phyloP scores from a whole-genome alignment of 106 monocot genomes.

The Phalaenopsis aphrodite region DNA sequence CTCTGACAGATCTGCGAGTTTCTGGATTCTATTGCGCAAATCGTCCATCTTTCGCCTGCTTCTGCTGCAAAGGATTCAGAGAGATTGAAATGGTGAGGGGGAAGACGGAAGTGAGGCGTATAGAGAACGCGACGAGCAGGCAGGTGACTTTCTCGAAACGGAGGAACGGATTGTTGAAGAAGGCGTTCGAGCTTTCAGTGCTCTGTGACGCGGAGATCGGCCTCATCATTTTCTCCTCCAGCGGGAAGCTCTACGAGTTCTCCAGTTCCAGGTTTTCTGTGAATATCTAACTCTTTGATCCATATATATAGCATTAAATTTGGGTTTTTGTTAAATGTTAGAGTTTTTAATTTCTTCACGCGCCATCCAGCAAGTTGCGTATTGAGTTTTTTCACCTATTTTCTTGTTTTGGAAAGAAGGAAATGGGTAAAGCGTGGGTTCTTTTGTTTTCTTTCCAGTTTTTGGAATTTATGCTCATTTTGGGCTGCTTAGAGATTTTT shows the following conservation, averaged over 20 bases:
- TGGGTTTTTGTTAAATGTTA: neutral
- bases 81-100: conserved; percentile 12
- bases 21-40: neutral
- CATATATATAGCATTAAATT: neutral
- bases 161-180: conserved; percentile 13
- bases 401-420: neutral
- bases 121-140: conserved; percentile 14
- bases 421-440: neutral
- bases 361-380: neutral
- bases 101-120: conserved; percentile 9
- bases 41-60: neutral
- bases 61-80: neutral
- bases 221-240: conserved; percentile 12
- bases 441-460: neutral
- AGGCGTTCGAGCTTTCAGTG: conserved; percentile 18
- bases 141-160: conserved; percentile 18
- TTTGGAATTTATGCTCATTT: neutral
- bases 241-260: conserved; percentile 17
- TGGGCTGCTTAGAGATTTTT: neutral
- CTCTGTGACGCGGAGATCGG: conserved; percentile 14
- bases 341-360: neutral
- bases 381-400: neutral
- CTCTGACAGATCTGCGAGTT: neutral
- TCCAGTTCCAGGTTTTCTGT: conserved; percentile 14
- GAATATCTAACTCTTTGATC: neutral